phyloP scores from a whole-genome alignment of 768 basidiomycete species.

The Tremella fuciformis region DNA sequence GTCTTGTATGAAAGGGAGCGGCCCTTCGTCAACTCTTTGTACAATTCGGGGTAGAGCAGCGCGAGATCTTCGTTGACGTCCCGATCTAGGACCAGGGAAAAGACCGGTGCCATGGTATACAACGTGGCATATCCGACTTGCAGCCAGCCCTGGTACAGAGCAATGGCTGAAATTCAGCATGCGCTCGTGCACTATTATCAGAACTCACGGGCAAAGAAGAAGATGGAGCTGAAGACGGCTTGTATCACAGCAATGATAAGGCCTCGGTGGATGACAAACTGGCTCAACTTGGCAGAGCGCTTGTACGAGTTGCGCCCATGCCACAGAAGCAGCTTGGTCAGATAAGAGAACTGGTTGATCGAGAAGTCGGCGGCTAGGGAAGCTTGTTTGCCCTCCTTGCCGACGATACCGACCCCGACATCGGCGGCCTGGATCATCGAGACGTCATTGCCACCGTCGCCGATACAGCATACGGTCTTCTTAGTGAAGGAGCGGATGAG shows the following conservation, averaged over 20 bases:
- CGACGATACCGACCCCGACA: slow-evolving; percentile 95
- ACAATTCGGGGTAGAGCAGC: slow-evolving; percentile 91
- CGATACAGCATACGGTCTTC: slow-evolving; percentile 97
- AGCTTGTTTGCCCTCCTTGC: slow-evolving; percentile 98
- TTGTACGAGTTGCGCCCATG: slow-evolving; percentile 98
- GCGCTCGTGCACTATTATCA: not conserved
- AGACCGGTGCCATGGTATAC: slow-evolving; percentile 98
- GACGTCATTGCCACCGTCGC: slow-evolving; percentile 98
- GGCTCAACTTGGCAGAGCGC: slow-evolving; percentile 92
- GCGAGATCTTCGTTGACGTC: slow-evolving; percentile 96
- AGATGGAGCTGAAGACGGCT: slow-evolving; percentile 79
- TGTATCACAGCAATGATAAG: slow-evolving; percentile 98
- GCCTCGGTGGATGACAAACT: slow-evolving; percentile 97
- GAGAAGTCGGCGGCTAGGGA: slow-evolving; percentile 99
- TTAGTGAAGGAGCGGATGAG: slow-evolving; percentile 84
- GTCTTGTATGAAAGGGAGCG: slow-evolving; percentile 94
- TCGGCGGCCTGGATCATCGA: slow-evolving; percentile 99
- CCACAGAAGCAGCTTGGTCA: slow-evolving; percentile 96
- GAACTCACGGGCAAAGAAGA: slow-evolving; percentile 53
- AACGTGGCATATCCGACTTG: slow-evolving; percentile 95
- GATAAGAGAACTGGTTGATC: slow-evolving; percentile 90
- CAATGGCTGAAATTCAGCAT: slow-evolving; percentile 66
- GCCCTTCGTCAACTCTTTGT: slow-evolving; percentile 97
- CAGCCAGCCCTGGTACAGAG: slow-evolving; percentile 95
- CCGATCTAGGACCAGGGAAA: slow-evolving; percentile 90